These are phyloP conservation scores for Entomortierella parvispora DNA, from an alignment of 192 early-diverging fungal species.

Conservation along the genomic window DNA sequence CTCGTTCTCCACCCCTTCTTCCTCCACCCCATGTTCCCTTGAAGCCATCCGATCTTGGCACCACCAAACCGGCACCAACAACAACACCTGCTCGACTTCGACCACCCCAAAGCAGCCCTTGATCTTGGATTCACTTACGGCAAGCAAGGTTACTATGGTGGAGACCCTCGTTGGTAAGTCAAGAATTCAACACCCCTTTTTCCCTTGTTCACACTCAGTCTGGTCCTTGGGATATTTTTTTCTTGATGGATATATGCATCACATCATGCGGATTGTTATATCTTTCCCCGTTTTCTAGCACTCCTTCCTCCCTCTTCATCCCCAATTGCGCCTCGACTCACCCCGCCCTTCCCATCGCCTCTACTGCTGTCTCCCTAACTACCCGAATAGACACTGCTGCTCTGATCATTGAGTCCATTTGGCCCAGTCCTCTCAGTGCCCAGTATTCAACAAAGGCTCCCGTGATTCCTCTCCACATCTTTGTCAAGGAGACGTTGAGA, in stretches of 20 bases:
- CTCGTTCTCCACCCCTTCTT: constrained; percentile 44
- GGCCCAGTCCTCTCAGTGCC: constrained; percentile 49
- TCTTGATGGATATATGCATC: no score
- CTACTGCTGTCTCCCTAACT: background rate
- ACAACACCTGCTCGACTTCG: background rate
- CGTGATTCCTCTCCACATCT: constrained; percentile 63
- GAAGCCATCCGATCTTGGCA: constrained; percentile 37
- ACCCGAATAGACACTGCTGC: constrained; percentile 64
- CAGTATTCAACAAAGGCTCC: constrained; percentile 50
- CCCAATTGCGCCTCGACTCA: no score
- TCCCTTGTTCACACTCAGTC: no score
- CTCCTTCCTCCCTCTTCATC: no score
- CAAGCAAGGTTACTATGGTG: constrained; percentile 37
- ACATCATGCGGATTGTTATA: no score
- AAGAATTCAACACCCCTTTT: no score
- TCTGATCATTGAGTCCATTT: constrained; percentile 71
- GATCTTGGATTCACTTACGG: constrained; percentile 37
- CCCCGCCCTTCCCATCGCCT: background rate
- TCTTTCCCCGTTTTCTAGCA: no score
- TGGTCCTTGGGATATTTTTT: no score
- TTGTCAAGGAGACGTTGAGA: constrained; percentile 74
- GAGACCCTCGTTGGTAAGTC: constrained; percentile 51
- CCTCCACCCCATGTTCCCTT: constrained; percentile 35
- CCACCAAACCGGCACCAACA: background rate
- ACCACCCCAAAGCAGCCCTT: constrained; percentile 34